Evolutionary conservation across 805 yeast species (phyloP).

Genomic region (Debaryomyces maramus): DNA sequence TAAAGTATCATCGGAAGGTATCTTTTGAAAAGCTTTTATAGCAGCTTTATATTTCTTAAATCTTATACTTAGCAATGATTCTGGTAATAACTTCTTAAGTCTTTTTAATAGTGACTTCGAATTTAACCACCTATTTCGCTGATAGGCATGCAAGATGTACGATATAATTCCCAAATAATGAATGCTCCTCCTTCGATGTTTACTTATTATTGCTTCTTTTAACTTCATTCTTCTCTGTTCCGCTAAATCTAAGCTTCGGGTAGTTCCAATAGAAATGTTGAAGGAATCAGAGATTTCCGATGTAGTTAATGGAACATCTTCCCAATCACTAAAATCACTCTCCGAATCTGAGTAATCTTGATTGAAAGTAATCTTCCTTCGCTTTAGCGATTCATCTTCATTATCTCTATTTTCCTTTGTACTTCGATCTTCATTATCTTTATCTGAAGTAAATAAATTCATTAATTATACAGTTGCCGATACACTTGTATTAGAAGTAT

Average conservation of each 20-base stretch:
- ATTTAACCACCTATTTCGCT: slow-evolving; percentile 23
- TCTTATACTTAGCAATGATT: slow-evolving; percentile 13
- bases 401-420: slow-evolving; percentile 4
- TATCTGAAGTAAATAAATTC: not conserved
- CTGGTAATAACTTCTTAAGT: slow-evolving; percentile 27
- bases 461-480: too few species aligned
- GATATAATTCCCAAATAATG: slow-evolving; percentile 25
- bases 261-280: not conserved
- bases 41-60: slow-evolving; percentile 18
- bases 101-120: slow-evolving; percentile 17
- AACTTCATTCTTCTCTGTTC: not conserved
- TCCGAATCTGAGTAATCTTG: slow-evolving; percentile 6
- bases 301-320: slow-evolving; percentile 13
- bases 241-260: not conserved
- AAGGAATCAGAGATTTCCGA: slow-evolving; percentile 6
- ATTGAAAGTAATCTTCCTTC: not conserved
- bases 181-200: slow-evolving; percentile 9
- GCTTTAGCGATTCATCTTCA: slow-evolving; percentile 4
- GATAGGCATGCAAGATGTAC: slow-evolving; percentile 20
- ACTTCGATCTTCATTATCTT: slow-evolving; percentile 2
- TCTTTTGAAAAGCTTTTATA: slow-evolving; percentile 1
- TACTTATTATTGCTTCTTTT: slow-evolving; percentile 2
- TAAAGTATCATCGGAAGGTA: not conserved
- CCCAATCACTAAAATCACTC: slow-evolving; percentile 18
- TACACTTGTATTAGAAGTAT: not conserved